Conservation (phyloP, 208 protist genomes). For the Kentomonas sorsogonicus region DNA sequence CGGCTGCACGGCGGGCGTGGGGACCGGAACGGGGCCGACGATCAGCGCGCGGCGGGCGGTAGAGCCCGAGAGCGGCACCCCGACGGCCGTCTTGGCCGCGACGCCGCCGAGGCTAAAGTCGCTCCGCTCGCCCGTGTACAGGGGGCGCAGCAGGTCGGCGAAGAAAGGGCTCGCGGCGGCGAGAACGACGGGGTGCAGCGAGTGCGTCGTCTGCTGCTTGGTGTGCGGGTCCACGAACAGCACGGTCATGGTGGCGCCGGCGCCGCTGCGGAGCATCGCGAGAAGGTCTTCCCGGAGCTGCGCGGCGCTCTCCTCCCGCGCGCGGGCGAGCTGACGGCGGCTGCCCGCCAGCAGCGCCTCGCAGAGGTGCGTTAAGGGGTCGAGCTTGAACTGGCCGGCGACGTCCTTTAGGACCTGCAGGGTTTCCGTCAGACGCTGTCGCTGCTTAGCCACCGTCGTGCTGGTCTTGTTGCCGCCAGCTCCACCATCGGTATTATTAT, state of each 20-base stretch:
- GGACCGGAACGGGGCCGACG: constrained; percentile 67
- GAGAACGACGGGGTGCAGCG: constrained; percentile 64
- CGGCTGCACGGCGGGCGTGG: constrained; percentile 44
- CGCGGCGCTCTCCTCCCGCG: constrained; percentile 30
- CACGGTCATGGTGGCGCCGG: constrained; percentile 54
- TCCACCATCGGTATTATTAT: constrained; percentile 3
- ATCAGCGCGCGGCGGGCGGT: constrained; percentile 53
- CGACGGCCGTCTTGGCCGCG: constrained; percentile 42
- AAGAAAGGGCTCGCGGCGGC: constrained; percentile 59
- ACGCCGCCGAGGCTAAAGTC: constrained; percentile 42
- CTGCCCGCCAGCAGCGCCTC: constrained; percentile 37
- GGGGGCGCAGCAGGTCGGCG: constrained; percentile 60
- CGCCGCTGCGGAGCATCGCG: constrained; percentile 23
- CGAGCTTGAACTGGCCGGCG: constrained; percentile 42
- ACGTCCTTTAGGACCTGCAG: constrained; percentile 31
- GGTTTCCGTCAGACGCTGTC: constrained; percentile 19
- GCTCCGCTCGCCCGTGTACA: constrained; percentile 43
- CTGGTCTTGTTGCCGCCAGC: constrained; percentile 3
- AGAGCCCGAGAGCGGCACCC: constrained; percentile 16
- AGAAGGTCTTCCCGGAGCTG: constrained; percentile 51
- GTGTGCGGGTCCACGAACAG: constrained; percentile 81
- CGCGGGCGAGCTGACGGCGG: constrained; percentile 25
- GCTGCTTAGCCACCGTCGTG: background rate
- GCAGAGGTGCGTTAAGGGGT: constrained; percentile 37
- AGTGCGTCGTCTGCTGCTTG: constrained; percentile 40